Evolutionary conservation across 768 basidiomycete species (phyloP).

Genomic region (Mycena vulgaris): DNA sequence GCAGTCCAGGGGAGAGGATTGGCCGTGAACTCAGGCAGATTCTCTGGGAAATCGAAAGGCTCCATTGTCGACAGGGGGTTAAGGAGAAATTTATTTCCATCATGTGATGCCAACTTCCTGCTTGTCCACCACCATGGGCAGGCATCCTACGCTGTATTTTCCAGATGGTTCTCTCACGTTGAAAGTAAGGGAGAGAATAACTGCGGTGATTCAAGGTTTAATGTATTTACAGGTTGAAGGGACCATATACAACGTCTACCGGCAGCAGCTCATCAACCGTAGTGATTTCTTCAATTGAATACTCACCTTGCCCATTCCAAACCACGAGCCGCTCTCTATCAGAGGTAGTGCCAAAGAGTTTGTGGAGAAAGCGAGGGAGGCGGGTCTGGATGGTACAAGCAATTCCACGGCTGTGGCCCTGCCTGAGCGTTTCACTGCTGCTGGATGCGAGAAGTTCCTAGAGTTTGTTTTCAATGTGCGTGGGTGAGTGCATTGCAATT

Average conservation of each 20-base stretch:
- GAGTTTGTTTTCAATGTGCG: slow-evolving; percentile 11
- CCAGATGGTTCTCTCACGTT: slow-evolving; percentile 7
- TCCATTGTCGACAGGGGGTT: not conserved
- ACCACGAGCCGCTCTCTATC: not conserved
- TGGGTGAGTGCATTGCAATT: not conserved
- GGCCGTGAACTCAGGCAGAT: not conserved
- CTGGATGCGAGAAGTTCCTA: not conserved
- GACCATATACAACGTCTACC: slow-evolving; percentile 17
- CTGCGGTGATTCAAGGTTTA: not conserved
- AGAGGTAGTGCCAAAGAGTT: not conserved
- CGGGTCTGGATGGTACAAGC: not conserved
- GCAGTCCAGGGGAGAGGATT: slow-evolving; percentile 5
- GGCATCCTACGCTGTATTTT: slow-evolving; percentile 7
- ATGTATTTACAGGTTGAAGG: not conserved
- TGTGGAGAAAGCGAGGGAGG: not conserved
- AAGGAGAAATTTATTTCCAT: not conserved
- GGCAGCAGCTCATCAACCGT: not conserved
- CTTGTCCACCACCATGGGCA: not conserved
- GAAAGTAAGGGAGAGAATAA: not conserved
- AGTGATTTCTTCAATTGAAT: slow-evolving; percentile 11
- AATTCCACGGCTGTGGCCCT: not conserved
- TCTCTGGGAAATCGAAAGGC: not conserved
- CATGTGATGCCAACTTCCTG: slow-evolving; percentile 6
- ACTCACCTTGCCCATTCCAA: slow-evolving; percentile 1
- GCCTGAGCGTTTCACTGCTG: not conserved